Base-by-base conservation (phyloP, 371 early-diverging fungal species). In the Rhizopus sp. region DNA sequence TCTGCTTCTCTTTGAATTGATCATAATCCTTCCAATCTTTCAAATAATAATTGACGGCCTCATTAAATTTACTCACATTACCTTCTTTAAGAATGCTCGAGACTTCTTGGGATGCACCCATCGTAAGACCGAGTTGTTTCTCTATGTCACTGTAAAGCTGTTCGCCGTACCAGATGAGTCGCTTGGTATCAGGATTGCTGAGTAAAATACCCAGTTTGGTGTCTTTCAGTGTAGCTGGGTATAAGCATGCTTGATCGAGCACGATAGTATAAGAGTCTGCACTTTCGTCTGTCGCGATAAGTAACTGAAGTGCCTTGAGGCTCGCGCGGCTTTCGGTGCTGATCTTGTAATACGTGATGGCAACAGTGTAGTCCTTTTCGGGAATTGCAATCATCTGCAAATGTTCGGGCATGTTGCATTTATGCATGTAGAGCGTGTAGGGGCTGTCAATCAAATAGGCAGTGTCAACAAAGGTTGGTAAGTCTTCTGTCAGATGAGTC, bases 251-350 rank as follows among this genome's bases (percentile, higher is more conserved):
- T n/a, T 61, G 53, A 35, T 69, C 63, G 4, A 69, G 0, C 1
- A 71, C 15, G 7, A 71, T 55, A 0, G 66, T 69, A 47, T 66
- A 78, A 0, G 71, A 67, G 29, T 55, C 60, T n/a, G 15, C 42
- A 6, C 15, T 42, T 10, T 10, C 15, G 0, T 63, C 59, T 1
- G 69, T 66, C 8, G 15, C 15, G 6, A 77, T 4, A 35, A 60
- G 69, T 0, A 72, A 30, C 40, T 75, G 76, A 0, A 75, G 7
- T 0, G 60, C 72, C 15, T 75, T 75, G 7, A 70, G 42, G 5
- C 40, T n/a, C 30, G 10, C 13, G 3, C 32, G 12, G 5, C n/a
- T 34, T 3, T 46, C 54, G 35, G 5, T 4, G 3, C 39, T 16
- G 0, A 44, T 15, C 4, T 53, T 15, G 41, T 69, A 68, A 16